Evolutionary conservation across 208 protist genomes (phyloP).

Genomic region (Acanthamoeba castellanii): DNA sequence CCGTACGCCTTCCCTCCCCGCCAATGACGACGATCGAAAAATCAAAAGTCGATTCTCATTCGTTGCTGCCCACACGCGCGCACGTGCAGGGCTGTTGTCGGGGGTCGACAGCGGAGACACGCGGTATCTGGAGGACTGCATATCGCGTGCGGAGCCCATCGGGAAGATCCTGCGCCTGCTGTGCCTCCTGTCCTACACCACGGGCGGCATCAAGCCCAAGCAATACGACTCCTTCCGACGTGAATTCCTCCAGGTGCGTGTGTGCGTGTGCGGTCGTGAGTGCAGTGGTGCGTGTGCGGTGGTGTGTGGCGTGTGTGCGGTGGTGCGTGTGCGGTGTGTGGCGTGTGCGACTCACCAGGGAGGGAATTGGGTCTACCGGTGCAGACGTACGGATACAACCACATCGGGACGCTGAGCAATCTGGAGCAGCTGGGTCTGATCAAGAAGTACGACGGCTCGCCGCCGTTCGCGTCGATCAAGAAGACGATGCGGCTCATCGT

Average conservation of each 20-base stretch:
- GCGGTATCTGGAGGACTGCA: conserved; percentile 78
- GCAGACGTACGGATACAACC: conserved; percentile 79
- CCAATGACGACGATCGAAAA: background rate
- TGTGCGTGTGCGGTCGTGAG: too few species aligned
- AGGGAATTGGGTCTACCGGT: background rate
- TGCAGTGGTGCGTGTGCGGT: background rate
- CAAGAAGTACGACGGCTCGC: conserved; percentile 17
- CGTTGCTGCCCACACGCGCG: background rate
- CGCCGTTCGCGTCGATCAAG: background rate
- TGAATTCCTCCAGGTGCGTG: conserved; percentile 79
- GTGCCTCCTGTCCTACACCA: conserved; percentile 65
- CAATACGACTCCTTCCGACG: conserved; percentile 75
- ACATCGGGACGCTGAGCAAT: conserved; percentile 82
- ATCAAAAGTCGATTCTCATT: background rate
- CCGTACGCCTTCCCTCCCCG: background rate
- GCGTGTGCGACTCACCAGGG: background rate
- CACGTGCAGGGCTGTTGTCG: background rate
- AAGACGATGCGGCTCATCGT: conserved; percentile 47
- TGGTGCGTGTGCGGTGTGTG: background rate
- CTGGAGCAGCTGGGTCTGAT: conserved; percentile 81
- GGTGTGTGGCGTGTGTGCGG: background rate
- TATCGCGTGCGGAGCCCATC: conserved; percentile 73
- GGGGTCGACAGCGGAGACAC: background rate
- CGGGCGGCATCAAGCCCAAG: conserved; percentile 82
- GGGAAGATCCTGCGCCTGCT: conserved; percentile 82